Conservation (phyloP, 371 early-diverging fungal species). For the Conidiobolus incongruus region DNA sequence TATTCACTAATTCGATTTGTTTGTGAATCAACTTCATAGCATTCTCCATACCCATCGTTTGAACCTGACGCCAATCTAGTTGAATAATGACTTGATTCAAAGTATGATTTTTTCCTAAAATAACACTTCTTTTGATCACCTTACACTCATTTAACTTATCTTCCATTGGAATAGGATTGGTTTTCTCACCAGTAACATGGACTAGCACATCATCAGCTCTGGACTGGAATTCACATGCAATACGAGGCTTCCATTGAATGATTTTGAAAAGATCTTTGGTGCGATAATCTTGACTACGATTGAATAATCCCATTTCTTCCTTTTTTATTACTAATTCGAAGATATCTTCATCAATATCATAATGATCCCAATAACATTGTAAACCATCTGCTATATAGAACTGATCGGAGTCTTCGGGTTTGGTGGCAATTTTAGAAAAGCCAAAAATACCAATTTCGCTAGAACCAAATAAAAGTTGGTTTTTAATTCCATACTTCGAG, state of each 20-base stretch:
- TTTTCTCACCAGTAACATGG: slow-evolving; percentile 4
- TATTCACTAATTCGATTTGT: slow-evolving; percentile 11
- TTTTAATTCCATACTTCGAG: no score
- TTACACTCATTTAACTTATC: background rate
- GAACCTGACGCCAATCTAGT: background rate
- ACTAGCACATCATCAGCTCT: background rate
- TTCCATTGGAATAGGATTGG: slow-evolving; percentile 3
- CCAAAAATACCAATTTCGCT: no score
- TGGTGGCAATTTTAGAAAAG: no score
- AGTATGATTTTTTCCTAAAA: background rate
- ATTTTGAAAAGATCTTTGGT: background rate
- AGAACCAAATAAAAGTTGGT: no score
- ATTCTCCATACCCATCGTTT: background rate
- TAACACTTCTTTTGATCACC: background rate
- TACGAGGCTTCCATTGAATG: background rate
- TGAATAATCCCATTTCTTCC: no score
- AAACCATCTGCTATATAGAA: no score
- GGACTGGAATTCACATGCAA: background rate
- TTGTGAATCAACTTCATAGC: background rate
- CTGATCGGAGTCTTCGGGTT: no score
- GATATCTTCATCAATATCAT: no score
- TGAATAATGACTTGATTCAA: background rate
- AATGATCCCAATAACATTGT: no score
- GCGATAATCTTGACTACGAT: no score
- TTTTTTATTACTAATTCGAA: no score